phyloP scores from a whole-genome alignment of 108 stramenopile genomes.

The Nitzschia palea region DNA sequence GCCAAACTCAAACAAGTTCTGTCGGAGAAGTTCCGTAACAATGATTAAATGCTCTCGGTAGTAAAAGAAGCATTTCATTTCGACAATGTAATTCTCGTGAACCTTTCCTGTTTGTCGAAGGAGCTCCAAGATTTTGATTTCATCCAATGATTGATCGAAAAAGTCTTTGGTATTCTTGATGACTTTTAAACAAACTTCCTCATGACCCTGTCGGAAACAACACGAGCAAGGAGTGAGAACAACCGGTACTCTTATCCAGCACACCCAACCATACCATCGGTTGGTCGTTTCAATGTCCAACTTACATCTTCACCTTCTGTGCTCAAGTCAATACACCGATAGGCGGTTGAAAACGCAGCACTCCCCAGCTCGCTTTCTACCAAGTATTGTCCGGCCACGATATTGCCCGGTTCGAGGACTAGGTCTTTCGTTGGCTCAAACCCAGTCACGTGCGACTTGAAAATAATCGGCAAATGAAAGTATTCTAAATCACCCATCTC shows the following conservation, averaged over 20 bases:
- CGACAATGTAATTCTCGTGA: conserved; percentile 80
- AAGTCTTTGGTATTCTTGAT: conserved; percentile 99
- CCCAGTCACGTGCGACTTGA: conserved; percentile 84
- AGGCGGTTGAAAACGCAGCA: conserved; percentile 95
- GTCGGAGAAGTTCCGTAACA: conserved; percentile 94
- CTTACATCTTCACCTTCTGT: conserved; percentile 64
- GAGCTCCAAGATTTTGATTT: conserved; percentile 94
- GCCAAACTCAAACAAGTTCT: conserved; percentile 97
- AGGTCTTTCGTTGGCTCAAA: conserved; percentile 90
- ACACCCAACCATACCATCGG: too few relatives aligned
- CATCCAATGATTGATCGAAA: conserved; percentile 98
- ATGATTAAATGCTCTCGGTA: conserved; percentile 97
- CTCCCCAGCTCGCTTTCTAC: conserved; percentile 90
- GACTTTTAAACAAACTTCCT: conserved; percentile 94
- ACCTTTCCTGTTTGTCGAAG: conserved; percentile 83
- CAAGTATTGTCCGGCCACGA: conserved; percentile 91
- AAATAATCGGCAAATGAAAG: conserved; percentile 84
- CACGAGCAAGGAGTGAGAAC: neutral
- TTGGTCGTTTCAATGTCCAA: too few relatives aligned
- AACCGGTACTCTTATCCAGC: too few relatives aligned
- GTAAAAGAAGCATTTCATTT: conserved; percentile 95
- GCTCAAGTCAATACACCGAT: conserved; percentile 87
- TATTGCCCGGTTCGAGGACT: conserved; percentile 68
- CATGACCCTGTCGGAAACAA: conserved; percentile 47
- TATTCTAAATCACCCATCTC: conserved; percentile 77